phyloP scores from a whole-genome alignment of 805 yeast species.

The Barnettozyma botsteinii region DNA sequence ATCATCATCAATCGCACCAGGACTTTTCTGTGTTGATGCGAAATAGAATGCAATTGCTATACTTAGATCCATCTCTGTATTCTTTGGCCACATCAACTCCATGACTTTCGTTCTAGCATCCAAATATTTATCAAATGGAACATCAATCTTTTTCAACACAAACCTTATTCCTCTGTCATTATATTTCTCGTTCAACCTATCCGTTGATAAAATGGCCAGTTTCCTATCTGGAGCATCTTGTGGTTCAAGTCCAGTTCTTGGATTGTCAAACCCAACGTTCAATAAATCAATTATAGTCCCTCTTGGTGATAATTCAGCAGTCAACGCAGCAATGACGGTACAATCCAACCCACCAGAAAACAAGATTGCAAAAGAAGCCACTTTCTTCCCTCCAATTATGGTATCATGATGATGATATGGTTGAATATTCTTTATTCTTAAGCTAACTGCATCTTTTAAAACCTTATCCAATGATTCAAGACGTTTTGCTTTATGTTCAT shows the following conservation, averaged over 20 bases:
- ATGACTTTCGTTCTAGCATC: slow-evolving; percentile 45
- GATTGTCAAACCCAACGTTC: slow-evolving; percentile 90
- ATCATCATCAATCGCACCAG: neutral
- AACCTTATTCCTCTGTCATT: slow-evolving; percentile 33
- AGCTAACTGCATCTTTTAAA: slow-evolving; percentile 35
- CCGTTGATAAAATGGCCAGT: slow-evolving; percentile 62
- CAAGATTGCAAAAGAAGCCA: slow-evolving; percentile 47
- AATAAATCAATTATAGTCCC: slow-evolving; percentile 57
- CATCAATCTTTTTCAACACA: slow-evolving; percentile 60
- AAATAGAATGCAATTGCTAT: slow-evolving; percentile 94
- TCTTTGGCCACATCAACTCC: slow-evolving; percentile 71
- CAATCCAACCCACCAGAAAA: slow-evolving; percentile 97
- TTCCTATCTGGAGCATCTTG: slow-evolving; percentile 80
- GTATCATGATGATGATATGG: slow-evolving; percentile 40
- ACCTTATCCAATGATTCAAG: slow-evolving; percentile 22
- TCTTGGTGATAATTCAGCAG: slow-evolving; percentile 29
- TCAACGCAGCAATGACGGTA: slow-evolving; percentile 63
- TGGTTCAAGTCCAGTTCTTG: slow-evolving; percentile 59
- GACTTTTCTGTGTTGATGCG: slow-evolving; percentile 48
- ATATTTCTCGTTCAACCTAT: slow-evolving; percentile 39
- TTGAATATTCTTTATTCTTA: slow-evolving; percentile 54
- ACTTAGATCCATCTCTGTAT: slow-evolving; percentile 92
- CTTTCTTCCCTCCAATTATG: too few relatives aligned
- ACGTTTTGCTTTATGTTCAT: slow-evolving; percentile 7
- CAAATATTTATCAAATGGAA: slow-evolving; percentile 62